Percentiles rank a stretch among this genome's conserved stretches.
These are phyloP conservation scores for Lactifluus volemus DNA, from an alignment of 768 basidiomycete genomes.

Conservation along the genomic window DNA sequence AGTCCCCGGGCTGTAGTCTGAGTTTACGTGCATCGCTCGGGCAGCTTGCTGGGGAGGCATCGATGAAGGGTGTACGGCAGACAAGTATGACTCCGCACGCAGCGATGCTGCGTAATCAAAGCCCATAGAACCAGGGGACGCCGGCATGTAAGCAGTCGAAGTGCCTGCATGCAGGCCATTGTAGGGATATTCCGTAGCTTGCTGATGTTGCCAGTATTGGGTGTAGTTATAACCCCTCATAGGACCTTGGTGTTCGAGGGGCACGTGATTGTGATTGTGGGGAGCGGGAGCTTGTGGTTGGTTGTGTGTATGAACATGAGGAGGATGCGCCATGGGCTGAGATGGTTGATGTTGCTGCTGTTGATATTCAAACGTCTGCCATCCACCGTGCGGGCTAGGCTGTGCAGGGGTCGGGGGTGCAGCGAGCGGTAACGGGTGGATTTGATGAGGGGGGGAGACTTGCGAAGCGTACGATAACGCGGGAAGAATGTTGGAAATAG, in stretches of 20 bases:
- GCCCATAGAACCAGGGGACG: slow-evolving; percentile 15
- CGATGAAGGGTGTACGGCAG: neutral
- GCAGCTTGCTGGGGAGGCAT: slow-evolving; percentile 5
- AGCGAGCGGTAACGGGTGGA: slow-evolving; percentile 7
- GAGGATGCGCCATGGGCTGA: neutral
- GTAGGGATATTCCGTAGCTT: slow-evolving; percentile 11
- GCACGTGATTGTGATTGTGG: slow-evolving; percentile 7
- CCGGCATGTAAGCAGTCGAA: slow-evolving; percentile 3
- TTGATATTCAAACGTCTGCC: slow-evolving; percentile 8
- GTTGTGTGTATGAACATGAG: slow-evolving; percentile 1
- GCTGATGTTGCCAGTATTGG: slow-evolving; percentile 18
- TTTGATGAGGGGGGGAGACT: slow-evolving; percentile 37
- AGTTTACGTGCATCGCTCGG: slow-evolving; percentile 9
- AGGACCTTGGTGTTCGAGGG: slow-evolving; percentile 12
- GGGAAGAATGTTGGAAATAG: slow-evolving; percentile 6
- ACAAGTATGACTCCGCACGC: slow-evolving; percentile 16
- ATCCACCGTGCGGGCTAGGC: neutral
- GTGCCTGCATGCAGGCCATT: slow-evolving; percentile 6
- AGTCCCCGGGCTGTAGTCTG: slow-evolving; percentile 14
- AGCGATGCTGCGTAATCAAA: slow-evolving; percentile 20
- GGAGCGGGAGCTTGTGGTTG: neutral
- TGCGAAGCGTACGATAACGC: slow-evolving; percentile 38
- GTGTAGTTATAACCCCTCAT: slow-evolving; percentile 16
- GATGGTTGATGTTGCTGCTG: neutral
- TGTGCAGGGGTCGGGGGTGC: neutral